Base-by-base conservation (phyloP, 495 filamentous ascomycete genomes). In the Hypomontagnella submonticulosa region DNA sequence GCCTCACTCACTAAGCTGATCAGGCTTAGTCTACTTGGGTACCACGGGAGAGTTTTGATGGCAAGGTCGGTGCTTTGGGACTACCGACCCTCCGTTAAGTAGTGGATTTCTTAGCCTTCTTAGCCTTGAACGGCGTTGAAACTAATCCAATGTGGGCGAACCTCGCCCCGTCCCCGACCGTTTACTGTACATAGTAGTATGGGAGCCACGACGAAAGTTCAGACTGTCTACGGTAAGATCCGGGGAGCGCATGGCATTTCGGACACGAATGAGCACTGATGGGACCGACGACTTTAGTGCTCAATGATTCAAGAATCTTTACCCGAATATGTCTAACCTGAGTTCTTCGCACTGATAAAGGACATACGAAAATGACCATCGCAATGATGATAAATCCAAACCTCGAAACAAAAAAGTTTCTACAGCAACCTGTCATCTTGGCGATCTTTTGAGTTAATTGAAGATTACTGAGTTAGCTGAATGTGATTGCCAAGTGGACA, bases 1-100 rank as follows among this genome's bases (percentile, higher is more conserved):
- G 66, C 66, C 66, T 64, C 66, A 16, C 19, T 11, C 44, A 15
- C 60, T 63, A 63, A 34, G 6, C 50, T 16, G 51, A 34, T 8
- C n/a, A 20, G 50, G 41, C 36, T 19, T 60, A 61, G 42, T 18
- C 0, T 13, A 3, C 16, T 10, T 18, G 36, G 18, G 12, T 61
- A 60, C 44, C 57, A 53, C 46, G 63, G 63, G 10, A 5, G 40
- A 27, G n/a, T 49, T 33, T 38, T 11, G 33, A 30, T 20, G 27
- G 30, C 20, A 49, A 59, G 6, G 23, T 27, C 23, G 23, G 23
- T 27, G 23, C 23, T 27, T 27, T 27, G 23, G 23, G 23, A 60
- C 56, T 56, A 51, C 63, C 63, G 56, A 61, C 41, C 13, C 40
- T 19, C 38, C 50, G 43, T 61, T 46, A 46, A 61, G 23, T 27